Percentiles rank a stretch among this genome's conserved stretches.
Conservation (phyloP, 495 filamentous ascomycete genomes). For the Aspergillus egyptiacus region DNA sequence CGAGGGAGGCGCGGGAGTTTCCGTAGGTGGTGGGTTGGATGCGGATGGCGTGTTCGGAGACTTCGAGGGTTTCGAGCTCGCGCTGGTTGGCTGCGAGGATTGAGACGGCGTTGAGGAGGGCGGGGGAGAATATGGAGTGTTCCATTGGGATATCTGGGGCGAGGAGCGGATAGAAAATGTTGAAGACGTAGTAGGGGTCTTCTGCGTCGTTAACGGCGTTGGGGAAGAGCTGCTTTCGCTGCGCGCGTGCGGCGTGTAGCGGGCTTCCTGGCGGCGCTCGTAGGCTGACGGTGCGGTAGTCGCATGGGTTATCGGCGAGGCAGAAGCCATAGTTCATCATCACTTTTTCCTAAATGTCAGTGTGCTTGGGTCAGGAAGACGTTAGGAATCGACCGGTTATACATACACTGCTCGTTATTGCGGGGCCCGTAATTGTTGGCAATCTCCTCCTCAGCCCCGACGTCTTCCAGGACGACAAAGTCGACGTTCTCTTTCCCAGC, state of each 20-base stretch:
- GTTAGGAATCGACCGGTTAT: neutral
- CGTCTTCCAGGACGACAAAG: constrained; percentile 42
- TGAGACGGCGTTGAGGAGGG: constrained; percentile 38
- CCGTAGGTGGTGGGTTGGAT: constrained; percentile 31
- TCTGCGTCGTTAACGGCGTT: constrained; percentile 26
- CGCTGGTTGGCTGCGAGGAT: constrained; percentile 38
- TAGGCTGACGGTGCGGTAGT: constrained; percentile 47
- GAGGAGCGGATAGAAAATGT: constrained; percentile 38
- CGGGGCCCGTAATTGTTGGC: constrained; percentile 66
- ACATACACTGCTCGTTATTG: constrained; percentile 58
- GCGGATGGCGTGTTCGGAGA: constrained; percentile 30
- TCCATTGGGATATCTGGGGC: constrained; percentile 33
- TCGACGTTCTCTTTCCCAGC: constrained; percentile 42
- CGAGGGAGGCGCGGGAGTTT: constrained; percentile 32
- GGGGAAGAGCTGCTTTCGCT: constrained; percentile 32
- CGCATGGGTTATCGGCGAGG: constrained; percentile 49
- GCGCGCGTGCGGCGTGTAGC: constrained; percentile 31
- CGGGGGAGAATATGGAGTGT: constrained; percentile 41
- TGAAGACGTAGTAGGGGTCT: constrained; percentile 46
- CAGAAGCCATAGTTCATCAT: constrained; percentile 66
- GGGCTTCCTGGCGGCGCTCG: constrained; percentile 37
- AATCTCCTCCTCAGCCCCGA: constrained; percentile 49
- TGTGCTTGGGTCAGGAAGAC: neutral
- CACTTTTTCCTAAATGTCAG: constrained; percentile 30
- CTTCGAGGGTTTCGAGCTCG: constrained; percentile 34